Conservation (phyloP, 768 basidiomycete species). For the Dioszegia aurantiaca region DNA sequence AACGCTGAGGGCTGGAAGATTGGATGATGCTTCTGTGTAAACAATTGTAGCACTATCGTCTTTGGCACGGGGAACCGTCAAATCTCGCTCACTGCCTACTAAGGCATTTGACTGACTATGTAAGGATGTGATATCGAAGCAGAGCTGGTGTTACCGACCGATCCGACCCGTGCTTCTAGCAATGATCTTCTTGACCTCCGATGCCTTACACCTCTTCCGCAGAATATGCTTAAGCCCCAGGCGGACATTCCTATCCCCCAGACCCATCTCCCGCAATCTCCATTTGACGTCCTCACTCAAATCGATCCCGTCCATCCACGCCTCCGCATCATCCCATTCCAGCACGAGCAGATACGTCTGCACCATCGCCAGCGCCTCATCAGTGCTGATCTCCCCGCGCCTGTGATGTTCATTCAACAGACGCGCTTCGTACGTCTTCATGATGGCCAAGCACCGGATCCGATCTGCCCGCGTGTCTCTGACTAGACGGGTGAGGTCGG, state of each 20-base stretch:
- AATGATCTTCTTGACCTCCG: slow-evolving; percentile 1
- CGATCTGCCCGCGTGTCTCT: not conserved
- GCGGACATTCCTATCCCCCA: not conserved
- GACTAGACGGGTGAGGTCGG: slow-evolving; percentile 2
- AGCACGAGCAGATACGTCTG: not conserved
- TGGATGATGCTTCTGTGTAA: not conserved
- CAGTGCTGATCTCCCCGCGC: not conserved
- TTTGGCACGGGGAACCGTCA: no score
- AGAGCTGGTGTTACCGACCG: no score
- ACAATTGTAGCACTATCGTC: no score
- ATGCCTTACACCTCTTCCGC: not conserved
- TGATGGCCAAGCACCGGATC: not conserved
- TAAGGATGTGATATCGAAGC: no score
- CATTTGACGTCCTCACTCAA: slow-evolving; percentile 1
- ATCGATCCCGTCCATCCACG: not conserved
- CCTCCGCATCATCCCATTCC: slow-evolving; percentile 2
- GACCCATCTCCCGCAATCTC: slow-evolving; percentile 4
- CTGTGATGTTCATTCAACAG: not conserved
- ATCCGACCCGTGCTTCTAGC: not conserved
- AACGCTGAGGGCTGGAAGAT: slow-evolving; percentile 16
- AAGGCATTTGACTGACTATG: no score
- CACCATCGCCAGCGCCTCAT: slow-evolving; percentile 6
- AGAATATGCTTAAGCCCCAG: not conserved
- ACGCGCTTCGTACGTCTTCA: slow-evolving; percentile 3
- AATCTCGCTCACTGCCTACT: no score